Base-by-base conservation (phyloP, 306 rosid species). In the Prunus mira region DNA sequence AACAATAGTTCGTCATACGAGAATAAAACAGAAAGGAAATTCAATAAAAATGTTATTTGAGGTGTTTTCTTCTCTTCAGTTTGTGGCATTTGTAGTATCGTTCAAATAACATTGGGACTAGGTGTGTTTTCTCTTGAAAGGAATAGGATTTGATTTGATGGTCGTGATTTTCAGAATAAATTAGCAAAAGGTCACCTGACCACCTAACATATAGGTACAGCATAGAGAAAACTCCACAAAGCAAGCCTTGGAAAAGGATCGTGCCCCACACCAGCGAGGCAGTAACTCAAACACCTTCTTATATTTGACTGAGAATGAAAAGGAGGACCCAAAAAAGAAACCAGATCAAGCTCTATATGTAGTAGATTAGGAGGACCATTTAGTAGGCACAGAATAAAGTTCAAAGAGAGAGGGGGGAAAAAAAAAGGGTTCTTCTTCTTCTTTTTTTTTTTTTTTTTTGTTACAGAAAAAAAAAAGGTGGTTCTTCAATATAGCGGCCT, bases 161-260 rank as follows among this genome's bases (percentile, higher is more conserved):
- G 65, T 58, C 0, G 34, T 24, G 65, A 58, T 24, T 58, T 12
- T 12, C 9, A 24, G 64, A 58, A 58, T 58, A 62, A 62, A 13
- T 62, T 15, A 62, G 20, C 10, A 15, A 25, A 28, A 15, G 12
- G 20, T 62, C 22, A 28, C 41, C 20, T 28, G 45, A 28, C 67
- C 28, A 62, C 4, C 43, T 27, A 65, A 41, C 10, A 66, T 19
- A 38, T 6, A 1, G 9, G 43, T 6, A 38, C 9, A 38, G 30
- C 28, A 41, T 41, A 11, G 17, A 41, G 19, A 19, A 12, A 66
- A n/a, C 52, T 17, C 52, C 70, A 66, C 30, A 41, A n/a, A 66
- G 70, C 75, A 52, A 71, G 64, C 27, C 75, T 71, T 41, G 63
- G 52, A 70, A 52, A 30, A 19, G 74, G 30, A 5, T 52, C 47